phyloP scores from a whole-genome alignment of 192 early-diverging fungal species.

The Backusella morwellensis region DNA sequence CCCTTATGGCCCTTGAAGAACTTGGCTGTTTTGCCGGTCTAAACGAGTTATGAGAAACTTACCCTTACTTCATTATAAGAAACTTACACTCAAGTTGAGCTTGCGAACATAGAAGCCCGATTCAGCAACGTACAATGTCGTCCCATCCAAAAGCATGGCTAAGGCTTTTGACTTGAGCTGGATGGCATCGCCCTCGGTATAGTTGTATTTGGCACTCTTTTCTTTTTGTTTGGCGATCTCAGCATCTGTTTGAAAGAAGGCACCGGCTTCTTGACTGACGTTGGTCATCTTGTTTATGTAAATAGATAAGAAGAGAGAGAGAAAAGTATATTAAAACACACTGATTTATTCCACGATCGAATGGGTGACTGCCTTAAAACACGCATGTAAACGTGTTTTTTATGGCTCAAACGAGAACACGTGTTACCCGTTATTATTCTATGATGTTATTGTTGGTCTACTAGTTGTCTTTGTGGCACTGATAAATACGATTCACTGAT shows the following conservation, averaged over 20 bases:
- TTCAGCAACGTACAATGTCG: slow-evolving; percentile 63
- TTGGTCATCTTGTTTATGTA: slow-evolving; percentile 44
- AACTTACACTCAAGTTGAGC: slow-evolving; percentile 50
- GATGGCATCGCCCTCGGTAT: slow-evolving; percentile 59
- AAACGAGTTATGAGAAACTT: neutral
- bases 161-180: slow-evolving; percentile 65
- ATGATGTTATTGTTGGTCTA: too few species aligned
- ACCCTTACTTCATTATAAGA: neutral
- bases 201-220: slow-evolving; percentile 54
- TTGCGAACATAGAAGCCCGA: slow-evolving; percentile 67
- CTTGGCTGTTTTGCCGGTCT: slow-evolving; percentile 54
- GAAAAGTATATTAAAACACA: neutral
- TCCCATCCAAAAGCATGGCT: slow-evolving; percentile 38
- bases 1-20: slow-evolving; percentile 65
- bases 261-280: slow-evolving; percentile 51
- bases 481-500: too few species aligned
- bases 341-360: neutral
- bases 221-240: slow-evolving; percentile 54
- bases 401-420: neutral
- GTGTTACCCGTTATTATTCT: neutral
- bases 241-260: slow-evolving; percentile 77
- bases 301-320: neutral
- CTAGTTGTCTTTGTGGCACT: too few species aligned
- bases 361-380: neutral
- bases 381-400: neutral